Conservation (phyloP, 805 yeast species). For the Alloascoidea africana region DNA sequence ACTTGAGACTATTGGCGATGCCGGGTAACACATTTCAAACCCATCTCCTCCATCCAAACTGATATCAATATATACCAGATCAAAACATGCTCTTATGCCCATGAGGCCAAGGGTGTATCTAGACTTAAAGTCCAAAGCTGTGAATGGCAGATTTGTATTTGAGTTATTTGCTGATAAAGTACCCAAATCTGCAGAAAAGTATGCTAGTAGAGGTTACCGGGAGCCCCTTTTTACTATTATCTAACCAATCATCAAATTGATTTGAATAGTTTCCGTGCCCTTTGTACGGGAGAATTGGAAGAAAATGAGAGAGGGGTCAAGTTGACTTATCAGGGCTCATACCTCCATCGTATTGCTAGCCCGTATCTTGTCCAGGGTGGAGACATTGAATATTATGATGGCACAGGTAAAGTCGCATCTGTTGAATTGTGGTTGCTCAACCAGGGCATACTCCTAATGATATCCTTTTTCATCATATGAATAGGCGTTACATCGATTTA, state of each 20-base stretch:
- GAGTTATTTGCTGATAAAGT: not conserved
- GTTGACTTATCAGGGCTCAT: not conserved
- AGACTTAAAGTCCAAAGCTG: not conserved
- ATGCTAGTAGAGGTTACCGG: too few species aligned
- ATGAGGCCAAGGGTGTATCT: slow-evolving; percentile 1
- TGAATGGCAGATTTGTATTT: not conserved
- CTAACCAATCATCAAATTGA: not conserved
- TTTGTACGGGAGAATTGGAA: not conserved
- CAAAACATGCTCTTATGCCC: not conserved
- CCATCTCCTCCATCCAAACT: not conserved
- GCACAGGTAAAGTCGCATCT: too few species aligned
- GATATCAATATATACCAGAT: not conserved
- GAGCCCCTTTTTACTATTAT: not conserved
- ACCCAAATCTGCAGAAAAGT: not conserved
- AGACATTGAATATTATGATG: not conserved
- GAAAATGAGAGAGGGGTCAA: not conserved
- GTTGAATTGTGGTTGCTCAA: too few species aligned
- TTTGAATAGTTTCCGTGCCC: not conserved
- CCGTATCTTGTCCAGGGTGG: not conserved
- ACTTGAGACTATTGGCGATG: not conserved
- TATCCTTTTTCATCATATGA: not conserved
- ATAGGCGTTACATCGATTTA: not conserved
- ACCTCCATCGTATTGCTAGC: not conserved
- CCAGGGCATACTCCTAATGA: too few species aligned
- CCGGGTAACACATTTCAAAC: not conserved